A percentile compares a stretch with the other conserved stretches of the same genome.
phyloP scores from a whole-genome alignment of 1,139 yeast species.

The Casaregolazyma lundiana region DNA sequence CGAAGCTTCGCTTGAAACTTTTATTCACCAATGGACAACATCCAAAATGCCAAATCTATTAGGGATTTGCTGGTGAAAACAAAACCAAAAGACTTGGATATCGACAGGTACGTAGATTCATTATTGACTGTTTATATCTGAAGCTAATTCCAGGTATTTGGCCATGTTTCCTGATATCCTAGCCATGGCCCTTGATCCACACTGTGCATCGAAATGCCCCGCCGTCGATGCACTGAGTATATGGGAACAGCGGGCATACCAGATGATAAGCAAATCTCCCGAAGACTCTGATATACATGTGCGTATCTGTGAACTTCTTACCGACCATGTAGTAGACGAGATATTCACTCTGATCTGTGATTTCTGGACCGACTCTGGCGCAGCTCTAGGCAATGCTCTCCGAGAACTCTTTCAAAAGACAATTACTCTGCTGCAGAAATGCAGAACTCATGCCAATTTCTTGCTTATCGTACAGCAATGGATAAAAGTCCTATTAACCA shows the following conservation, averaged over 20 bases:
- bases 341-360: conserved; percentile 57
- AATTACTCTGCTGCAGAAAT: conserved; percentile 35
- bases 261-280: conserved; percentile 24
- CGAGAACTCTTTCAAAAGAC: conserved; percentile 54
- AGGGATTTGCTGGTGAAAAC: conserved; percentile 18
- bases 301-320: conserved; percentile 19
- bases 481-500: conserved; percentile 41
- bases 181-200: conserved; percentile 1
- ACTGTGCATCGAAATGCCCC: not conserved
- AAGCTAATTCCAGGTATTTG: not conserved
- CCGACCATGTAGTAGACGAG: conserved; percentile 32
- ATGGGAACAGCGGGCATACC: conserved; percentile 56
- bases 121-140: not conserved
- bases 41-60: conserved; percentile 12
- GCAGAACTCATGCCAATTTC: conserved; percentile 15
- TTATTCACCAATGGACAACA: conserved; percentile 8
- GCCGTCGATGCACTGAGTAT: conserved; percentile 60
- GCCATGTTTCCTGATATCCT: not conserved
- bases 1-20: conserved; percentile 3
- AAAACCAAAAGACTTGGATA: conserved; percentile 18
- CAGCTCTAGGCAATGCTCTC: conserved; percentile 65
- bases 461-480: conserved; percentile 38
- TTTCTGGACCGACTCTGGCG: conserved; percentile 66
- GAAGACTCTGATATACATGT: not conserved
- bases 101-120: conserved; percentile 18